phyloP scores from a whole-genome alignment of 176 grass and related monocot genomes.

The Oryza glumipatula region DNA sequence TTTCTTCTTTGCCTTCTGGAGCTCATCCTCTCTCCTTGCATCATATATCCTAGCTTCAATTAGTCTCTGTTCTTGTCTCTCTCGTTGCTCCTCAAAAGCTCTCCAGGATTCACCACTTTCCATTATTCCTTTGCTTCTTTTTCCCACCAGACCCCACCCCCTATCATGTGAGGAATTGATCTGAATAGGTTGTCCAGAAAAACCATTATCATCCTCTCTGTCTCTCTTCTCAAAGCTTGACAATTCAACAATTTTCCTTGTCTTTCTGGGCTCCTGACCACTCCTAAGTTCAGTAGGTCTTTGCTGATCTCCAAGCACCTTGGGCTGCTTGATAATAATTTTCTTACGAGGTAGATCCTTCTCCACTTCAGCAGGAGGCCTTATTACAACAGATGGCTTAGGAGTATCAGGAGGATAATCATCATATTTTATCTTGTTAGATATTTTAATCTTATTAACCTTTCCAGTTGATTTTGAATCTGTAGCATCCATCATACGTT shows the following conservation, averaged over 20 bases:
- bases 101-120: conserved; percentile 55
- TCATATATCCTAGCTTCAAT: conserved; percentile 66
- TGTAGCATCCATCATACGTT: conserved; percentile 44
- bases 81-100: conserved; percentile 63
- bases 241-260: conserved; percentile 78
- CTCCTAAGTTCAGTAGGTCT: conserved; percentile 43
- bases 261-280: conserved; percentile 66
- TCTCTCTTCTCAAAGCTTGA: conserved; percentile 63
- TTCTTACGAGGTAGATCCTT: conserved; percentile 72
- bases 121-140: conserved; percentile 51
- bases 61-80: conserved; percentile 54
- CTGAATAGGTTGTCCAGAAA: conserved; percentile 55
- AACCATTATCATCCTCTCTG: conserved; percentile 56
- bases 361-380: conserved; percentile 69
- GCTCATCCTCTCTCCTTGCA: conserved; percentile 69
- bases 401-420: conserved; percentile 65
- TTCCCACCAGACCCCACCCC: conserved; percentile 49
- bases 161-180: conserved; percentile 52
- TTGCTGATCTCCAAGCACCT: conserved; percentile 51
- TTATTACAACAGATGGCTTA: conserved; percentile 80
- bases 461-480: conserved; percentile 71
- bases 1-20: conserved; percentile 80
- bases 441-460: conserved; percentile 87
- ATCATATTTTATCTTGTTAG: conserved; percentile 70
- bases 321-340: conserved; percentile 94